phyloP scores from a whole-genome alignment of 2,329 filamentous ascomycete genomes.

The Trichoderma polysporum region DNA sequence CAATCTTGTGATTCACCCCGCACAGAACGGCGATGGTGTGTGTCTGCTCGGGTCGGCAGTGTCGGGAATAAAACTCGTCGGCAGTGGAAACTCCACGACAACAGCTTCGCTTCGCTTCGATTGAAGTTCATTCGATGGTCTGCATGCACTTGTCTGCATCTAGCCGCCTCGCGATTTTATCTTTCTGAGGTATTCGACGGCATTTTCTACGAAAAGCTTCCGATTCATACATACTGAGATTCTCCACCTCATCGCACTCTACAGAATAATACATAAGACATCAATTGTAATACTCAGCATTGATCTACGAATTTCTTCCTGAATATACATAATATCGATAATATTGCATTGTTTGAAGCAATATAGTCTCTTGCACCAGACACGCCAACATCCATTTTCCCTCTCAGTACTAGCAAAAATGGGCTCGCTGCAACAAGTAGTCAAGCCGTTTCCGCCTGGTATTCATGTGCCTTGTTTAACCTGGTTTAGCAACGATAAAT shows the following conservation, averaged over 20 bases:
- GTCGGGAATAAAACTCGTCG: neutral
- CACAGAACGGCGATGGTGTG: neutral
- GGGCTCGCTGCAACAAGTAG: conserved; percentile 32
- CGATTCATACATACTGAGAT: neutral
- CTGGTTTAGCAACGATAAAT: conserved; percentile 49
- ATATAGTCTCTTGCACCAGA: neutral
- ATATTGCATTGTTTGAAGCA: neutral
- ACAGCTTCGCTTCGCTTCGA: neutral
- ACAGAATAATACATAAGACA: neutral
- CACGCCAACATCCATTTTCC: neutral
- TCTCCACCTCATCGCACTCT: neutral
- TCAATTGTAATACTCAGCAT: neutral
- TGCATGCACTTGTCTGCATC: neutral
- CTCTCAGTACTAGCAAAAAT: conserved; percentile 22
- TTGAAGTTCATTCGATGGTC: neutral
- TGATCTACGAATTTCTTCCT: neutral
- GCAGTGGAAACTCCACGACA: neutral
- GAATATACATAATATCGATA: too few species aligned
- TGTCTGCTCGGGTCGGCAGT: conserved; percentile 13
- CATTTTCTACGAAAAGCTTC: neutral
- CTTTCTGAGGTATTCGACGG: neutral
- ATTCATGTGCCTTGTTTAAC: conserved; percentile 59
- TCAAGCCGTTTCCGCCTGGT: conserved; percentile 40
- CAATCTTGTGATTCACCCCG: conserved; percentile 43
- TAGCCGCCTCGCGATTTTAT: neutral